These are phyloP conservation scores for Candida hungchunana DNA, from an alignment of 805 yeast genomes.

Conservation along the genomic window DNA sequence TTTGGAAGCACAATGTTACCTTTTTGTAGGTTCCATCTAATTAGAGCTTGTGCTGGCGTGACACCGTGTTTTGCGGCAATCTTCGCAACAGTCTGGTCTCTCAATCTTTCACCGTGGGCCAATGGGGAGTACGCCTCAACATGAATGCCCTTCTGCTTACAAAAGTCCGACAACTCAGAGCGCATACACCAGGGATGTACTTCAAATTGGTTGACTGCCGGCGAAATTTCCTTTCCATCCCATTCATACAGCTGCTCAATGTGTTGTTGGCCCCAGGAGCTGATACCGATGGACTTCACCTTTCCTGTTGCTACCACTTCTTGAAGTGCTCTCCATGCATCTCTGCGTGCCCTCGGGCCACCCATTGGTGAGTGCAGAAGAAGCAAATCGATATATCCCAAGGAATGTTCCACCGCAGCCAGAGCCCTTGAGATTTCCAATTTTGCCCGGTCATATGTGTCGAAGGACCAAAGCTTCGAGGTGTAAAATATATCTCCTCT, in stretches of 20 bases:
- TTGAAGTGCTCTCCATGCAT: constrained; percentile 72
- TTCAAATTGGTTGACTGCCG: constrained; percentile 73
- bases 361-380: constrained; percentile 63
- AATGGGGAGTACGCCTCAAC: constrained; percentile 65
- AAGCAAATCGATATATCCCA: constrained; percentile 70
- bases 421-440: constrained; percentile 55
- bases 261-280: constrained; percentile 63
- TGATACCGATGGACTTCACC: constrained; percentile 71
- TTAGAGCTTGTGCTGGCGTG: constrained; percentile 45
- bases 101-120: constrained; percentile 47
- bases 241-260: constrained; percentile 60
- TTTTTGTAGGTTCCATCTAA: constrained; percentile 55
- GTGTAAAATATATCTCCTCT: constrained; percentile 57
- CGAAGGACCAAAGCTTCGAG: constrained; percentile 66
- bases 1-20: constrained; percentile 56
- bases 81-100: constrained; percentile 38
- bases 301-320: constrained; percentile 61
- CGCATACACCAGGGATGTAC: constrained; percentile 48
- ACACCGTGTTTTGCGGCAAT: constrained; percentile 40
- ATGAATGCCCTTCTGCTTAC: constrained; percentile 41
- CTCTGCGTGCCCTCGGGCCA: constrained; percentile 51
- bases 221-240: constrained; percentile 50
- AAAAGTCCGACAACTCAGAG: constrained; percentile 39
- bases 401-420: constrained; percentile 39
- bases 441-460: constrained; percentile 44